Conservation (phyloP, 176 grass and related monocot species). For the Phragmites australis region DNA sequence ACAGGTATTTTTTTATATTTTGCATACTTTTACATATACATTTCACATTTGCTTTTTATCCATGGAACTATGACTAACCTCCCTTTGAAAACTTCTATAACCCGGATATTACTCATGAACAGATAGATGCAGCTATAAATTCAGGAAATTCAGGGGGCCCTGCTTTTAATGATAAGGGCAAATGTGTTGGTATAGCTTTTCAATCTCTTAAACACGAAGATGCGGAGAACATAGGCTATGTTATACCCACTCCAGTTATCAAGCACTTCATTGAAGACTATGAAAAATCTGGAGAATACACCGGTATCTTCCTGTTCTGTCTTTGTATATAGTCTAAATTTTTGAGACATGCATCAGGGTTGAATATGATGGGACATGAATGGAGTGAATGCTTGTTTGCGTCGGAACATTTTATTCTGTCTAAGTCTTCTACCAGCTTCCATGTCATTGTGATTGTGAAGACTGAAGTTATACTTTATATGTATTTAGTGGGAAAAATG, state of each 20-base stretch:
- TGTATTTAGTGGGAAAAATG: neutral
- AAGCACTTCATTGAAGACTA: conserved; percentile 95
- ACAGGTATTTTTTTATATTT: conserved; percentile 61
- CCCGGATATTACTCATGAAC: conserved; percentile 39
- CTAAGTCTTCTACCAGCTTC: neutral
- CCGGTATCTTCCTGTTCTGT: conserved; percentile 46
- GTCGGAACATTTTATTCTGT: neutral
- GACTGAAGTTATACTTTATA: neutral
- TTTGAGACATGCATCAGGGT: conserved; percentile 17
- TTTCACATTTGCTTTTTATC: neutral
- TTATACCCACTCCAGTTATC: conserved; percentile 97
- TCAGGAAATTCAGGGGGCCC: conserved; percentile 96
- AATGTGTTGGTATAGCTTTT: conserved; percentile 97
- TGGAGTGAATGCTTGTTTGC: conserved; percentile 12
- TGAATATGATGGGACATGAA: conserved; percentile 7
- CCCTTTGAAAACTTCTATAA: conserved; percentile 10
- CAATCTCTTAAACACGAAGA: conserved; percentile 99
- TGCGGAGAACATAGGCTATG: conserved; percentile 98
- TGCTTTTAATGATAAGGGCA: conserved; percentile 90
- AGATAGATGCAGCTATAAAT: conserved; percentile 99
- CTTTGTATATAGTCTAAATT: conserved; percentile 3
- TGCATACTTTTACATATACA: conserved; percentile 4
- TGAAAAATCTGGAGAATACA: conserved; percentile 83
- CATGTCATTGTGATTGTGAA: conserved; percentile 1
- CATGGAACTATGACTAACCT: neutral